A percentile compares a stretch with the other conserved stretches of the same genome.
Evolutionary conservation across 306 rosid species (phyloP).

Genomic region (Castanea sativa): DNA sequence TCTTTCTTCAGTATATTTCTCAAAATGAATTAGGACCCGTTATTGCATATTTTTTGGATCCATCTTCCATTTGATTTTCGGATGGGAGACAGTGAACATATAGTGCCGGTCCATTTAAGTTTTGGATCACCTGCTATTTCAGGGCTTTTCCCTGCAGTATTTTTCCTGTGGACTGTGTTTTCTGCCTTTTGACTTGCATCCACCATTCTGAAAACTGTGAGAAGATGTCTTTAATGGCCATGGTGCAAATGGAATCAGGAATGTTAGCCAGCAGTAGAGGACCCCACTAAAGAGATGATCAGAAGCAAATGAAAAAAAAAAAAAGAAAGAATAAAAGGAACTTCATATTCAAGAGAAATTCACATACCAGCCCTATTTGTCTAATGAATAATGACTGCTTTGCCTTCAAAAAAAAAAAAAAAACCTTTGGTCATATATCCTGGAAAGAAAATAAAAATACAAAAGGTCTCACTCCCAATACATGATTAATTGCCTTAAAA

Average conservation of each 20-base stretch:
- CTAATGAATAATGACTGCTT: neutral
- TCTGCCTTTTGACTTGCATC: neutral
- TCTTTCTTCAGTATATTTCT: conserved; percentile 5
- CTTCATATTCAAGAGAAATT: neutral
- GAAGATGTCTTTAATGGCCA: neutral
- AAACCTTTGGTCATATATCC: neutral
- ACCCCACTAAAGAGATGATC: neutral
- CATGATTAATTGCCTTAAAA: neutral
- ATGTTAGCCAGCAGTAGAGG: neutral
- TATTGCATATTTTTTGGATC: neutral
- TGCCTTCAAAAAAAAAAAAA: neutral
- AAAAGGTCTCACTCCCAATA: neutral
- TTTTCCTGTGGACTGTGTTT: neutral
- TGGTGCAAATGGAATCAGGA: neutral
- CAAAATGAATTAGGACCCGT: neutral
- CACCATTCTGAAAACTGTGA: neutral
- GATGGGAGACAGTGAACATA: neutral
- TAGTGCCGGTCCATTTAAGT: neutral
- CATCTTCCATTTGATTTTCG: neutral
- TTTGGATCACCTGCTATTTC: neutral
- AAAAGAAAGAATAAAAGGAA: neutral
- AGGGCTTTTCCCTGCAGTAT: neutral
- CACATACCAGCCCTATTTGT: neutral
- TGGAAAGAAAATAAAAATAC: neutral
- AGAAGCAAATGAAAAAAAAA: neutral